Evolutionary conservation across 139 green algal genomes (phyloP), one percentile per base, ranked within the genome.

Genomic region (Micractinium sp.): DNA sequence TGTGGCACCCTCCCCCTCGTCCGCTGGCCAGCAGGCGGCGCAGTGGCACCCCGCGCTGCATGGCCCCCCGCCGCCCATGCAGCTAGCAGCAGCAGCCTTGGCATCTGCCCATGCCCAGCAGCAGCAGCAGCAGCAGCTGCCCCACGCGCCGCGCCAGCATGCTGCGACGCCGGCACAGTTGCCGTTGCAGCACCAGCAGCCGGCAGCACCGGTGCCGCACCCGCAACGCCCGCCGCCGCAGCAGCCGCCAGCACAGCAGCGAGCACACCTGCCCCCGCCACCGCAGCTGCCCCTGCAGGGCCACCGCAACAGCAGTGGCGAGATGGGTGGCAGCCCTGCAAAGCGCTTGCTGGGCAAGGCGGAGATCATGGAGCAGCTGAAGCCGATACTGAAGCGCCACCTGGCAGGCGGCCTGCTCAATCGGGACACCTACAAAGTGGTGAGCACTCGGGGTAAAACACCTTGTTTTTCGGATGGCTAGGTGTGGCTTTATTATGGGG

Each of bases 361-460:
- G 12, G 83, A 79, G 29, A 41, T 87, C 0, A 14, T 87, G 67
- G 67, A 80, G 1, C 38, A 39, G 38, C 3, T 87, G 0, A 87
- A 87, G 67, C 83, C 83, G 29, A 39, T 69, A 67, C 38, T 87
- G 18, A 87, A 87, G 67, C 38, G 35, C 20, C 38, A 29, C 27
- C 36, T 87, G 38, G 27, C 29, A 16, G 66, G 39, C 66, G 66
- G 83, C 14, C 36, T 38, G 38, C 83, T 87, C 38, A 39, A 39
- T 63, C 53, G 61, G 35, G 82, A 87, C 2, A 87, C 60, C 1
- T 87, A 63, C 82, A 87, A 87, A 35, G 39, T n/a, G 53, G 56
- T 85, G 81, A 71, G 80, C 22, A 56, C 5, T 56, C 5, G 47
- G 76, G 18, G 20, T 23, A n/a, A 60, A 0, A n/a, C 3, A 33